Conservation (phyloP, 257 asterid genomes). For the Jacaranda copaia region DNA sequence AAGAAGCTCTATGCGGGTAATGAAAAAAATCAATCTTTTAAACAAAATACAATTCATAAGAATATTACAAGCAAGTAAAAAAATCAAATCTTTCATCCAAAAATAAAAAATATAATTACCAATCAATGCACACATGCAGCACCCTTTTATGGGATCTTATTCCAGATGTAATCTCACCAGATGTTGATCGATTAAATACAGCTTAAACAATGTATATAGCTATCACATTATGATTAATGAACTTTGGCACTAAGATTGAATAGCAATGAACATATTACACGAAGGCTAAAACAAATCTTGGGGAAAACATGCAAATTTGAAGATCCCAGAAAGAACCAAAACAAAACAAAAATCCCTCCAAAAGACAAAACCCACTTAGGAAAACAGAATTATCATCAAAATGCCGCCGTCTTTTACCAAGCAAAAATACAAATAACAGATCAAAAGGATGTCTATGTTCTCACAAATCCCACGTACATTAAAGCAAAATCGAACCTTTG, state of each 20-base stretch:
- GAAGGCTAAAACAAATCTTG: neutral
- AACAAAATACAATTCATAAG: neutral
- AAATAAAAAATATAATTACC: neutral
- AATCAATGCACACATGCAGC: neutral
- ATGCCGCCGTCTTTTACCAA: neutral
- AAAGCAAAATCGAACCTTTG: slow-evolving; percentile 37
- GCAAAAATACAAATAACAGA: neutral
- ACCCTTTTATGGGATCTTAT: neutral
- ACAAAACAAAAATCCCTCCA: neutral
- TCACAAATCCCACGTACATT: neutral
- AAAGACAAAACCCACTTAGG: neutral
- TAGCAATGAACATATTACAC: neutral
- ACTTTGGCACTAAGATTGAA: too few species aligned
- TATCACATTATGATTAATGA: neutral
- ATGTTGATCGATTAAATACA: neutral
- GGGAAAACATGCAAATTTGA: too few species aligned
- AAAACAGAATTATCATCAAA: neutral
- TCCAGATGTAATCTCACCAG: neutral
- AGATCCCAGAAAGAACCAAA: neutral
- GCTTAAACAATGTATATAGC: neutral
- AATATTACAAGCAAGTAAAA: neutral
- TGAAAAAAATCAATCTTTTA: neutral
- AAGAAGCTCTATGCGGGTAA: too few species aligned
- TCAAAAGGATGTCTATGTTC: neutral
- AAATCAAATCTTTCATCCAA: neutral